Evolutionary conservation across 2,329 filamentous ascomycete genomes (phyloP).

Genomic region (Pezicula carpinea): DNA sequence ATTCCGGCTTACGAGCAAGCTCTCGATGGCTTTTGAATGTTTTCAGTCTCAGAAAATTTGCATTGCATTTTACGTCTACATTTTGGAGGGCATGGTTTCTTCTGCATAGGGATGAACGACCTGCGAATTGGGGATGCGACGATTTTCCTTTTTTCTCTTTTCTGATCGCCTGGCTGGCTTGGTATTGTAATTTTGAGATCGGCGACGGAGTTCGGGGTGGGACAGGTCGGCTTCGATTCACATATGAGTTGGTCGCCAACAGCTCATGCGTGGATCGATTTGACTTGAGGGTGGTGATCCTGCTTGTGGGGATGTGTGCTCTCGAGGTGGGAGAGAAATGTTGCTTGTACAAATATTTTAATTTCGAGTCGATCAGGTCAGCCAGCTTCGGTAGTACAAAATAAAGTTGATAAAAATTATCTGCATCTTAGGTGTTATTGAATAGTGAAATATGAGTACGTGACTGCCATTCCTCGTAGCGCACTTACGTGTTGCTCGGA

Average conservation of each 20-base stretch:
- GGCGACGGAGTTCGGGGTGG: not conserved
- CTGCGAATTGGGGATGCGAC: not conserved
- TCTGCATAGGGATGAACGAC: not conserved
- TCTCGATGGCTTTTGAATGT: constrained; percentile 4
- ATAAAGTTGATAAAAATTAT: constrained; percentile 11
- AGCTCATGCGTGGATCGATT: constrained; percentile 7
- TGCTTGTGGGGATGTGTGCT: constrained; percentile 13
- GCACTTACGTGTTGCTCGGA: no score
- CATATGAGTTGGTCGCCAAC: constrained; percentile 18
- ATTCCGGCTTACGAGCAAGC: constrained; percentile 7
- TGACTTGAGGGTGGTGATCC: constrained; percentile 1
- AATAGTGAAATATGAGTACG: no score
- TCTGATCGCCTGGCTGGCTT: constrained; percentile 25
- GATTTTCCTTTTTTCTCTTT: not conserved
- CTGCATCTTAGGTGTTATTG: no score
- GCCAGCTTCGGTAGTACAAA: constrained; percentile 24
- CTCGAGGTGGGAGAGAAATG: constrained; percentile 2
- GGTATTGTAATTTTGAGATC: constrained; percentile 23
- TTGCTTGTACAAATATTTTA: constrained; percentile 29
- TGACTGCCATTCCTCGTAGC: no score
- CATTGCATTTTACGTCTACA: not conserved
- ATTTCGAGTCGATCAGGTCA: constrained; percentile 23
- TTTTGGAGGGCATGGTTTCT: not conserved
- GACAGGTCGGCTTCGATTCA: not conserved
- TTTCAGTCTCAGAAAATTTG: not conserved